Evolutionary conservation across 75 land plant species (phyloP).

Genomic region (Selaginella tamariscina): DNA sequence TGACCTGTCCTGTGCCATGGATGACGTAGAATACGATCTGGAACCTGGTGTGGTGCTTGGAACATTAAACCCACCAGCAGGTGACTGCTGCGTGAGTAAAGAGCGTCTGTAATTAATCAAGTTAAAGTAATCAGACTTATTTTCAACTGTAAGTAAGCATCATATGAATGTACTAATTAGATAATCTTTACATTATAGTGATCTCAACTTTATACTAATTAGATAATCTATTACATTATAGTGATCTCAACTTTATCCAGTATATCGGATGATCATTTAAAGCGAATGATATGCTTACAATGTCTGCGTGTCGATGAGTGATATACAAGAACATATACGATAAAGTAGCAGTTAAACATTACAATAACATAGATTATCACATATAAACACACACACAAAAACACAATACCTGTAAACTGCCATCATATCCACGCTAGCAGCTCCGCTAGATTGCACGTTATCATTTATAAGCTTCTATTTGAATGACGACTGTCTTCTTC

Average conservation of each 20-base stretch:
- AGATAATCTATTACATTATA: too few relatives aligned
- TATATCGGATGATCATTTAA: neutral
- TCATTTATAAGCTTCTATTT: conserved; percentile 68
- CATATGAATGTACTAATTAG: too few relatives aligned
- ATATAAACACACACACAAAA: neutral
- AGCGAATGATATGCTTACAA: conserved; percentile 1
- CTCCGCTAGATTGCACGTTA: conserved; percentile 28
- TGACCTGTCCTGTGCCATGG: neutral
- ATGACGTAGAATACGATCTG: neutral
- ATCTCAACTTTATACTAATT: too few relatives aligned
- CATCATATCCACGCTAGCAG: conserved; percentile 67
- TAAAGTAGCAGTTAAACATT: neutral
- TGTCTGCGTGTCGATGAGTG: neutral
- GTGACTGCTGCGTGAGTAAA: conserved; percentile 78
- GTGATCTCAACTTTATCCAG: too few relatives aligned
- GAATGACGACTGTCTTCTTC: conserved; percentile 33
- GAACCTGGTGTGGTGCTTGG: neutral
- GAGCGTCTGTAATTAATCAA: conserved; percentile 54
- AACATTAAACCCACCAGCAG: conserved; percentile 10
- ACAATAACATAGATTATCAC: neutral
- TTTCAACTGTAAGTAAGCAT: neutral
- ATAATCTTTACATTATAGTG: too few relatives aligned
- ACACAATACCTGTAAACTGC: conserved; percentile 89
- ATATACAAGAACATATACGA: neutral
- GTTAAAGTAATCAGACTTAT: neutral